phyloP scores from a whole-genome alignment of 2,329 filamentous ascomycete genomes.

The Cadophora gregata region DNA sequence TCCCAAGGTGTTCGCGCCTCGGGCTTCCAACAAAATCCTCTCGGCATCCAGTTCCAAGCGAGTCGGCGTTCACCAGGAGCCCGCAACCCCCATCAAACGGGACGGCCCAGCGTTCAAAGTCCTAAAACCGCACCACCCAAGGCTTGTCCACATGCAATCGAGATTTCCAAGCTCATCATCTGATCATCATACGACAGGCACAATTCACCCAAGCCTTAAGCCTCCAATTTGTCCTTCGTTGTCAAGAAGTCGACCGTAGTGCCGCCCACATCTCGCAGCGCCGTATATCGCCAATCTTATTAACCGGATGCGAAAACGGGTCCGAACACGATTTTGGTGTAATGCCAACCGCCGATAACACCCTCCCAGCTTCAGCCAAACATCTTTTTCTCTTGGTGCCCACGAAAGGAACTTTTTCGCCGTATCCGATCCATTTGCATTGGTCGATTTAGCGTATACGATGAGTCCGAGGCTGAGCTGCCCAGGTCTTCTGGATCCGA shows the following conservation, averaged over 20 bases:
- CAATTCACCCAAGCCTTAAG: background rate
- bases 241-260: slow-evolving; percentile 13
- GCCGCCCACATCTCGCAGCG: slow-evolving; percentile 4
- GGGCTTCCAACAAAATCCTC: background rate
- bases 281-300: slow-evolving; percentile 2
- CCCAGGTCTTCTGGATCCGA: slow-evolving; percentile 4
- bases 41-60: slow-evolving; percentile 5
- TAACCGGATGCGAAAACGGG: slow-evolving; percentile 9
- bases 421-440: background rate
- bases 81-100: background rate
- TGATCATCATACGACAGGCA: background rate
- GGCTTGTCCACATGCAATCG: background rate
- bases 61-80: background rate
- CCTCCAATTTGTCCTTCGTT: background rate
- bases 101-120: background rate
- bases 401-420: background rate
- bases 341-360: background rate
- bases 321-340: slow-evolving; percentile 9
- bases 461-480: slow-evolving; percentile 1
- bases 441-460: background rate
- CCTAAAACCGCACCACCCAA: background rate
- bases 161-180: background rate
- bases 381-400: background rate
- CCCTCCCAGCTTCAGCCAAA: background rate
- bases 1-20: background rate